Conservation (phyloP, 129 eudicot genomes). For the Daucus carota region DNA sequence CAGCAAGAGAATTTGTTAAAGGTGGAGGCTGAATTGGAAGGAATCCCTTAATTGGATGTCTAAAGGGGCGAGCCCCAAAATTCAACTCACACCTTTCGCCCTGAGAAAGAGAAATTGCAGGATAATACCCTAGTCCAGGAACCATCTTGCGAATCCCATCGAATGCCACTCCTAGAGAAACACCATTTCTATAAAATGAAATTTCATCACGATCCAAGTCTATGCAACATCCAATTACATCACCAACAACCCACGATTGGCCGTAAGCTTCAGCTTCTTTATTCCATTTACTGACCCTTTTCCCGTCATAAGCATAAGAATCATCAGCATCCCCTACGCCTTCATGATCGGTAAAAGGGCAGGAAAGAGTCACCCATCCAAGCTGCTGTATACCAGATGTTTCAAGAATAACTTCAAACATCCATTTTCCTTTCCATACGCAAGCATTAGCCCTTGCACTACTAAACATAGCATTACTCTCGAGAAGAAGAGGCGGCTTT, state of each 20-base stretch:
- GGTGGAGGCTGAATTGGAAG: slow-evolving; percentile 84
- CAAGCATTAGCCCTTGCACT: slow-evolving; percentile 88
- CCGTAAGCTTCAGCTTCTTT: slow-evolving; percentile 68
- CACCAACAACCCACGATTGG: slow-evolving; percentile 95
- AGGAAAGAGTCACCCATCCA: slow-evolving; percentile 89
- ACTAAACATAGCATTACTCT: slow-evolving; percentile 79
- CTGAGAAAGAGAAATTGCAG: slow-evolving; percentile 92
- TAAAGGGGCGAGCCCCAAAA: slow-evolving; percentile 82
- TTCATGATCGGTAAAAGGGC: slow-evolving; percentile 73
- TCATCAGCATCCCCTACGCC: slow-evolving; percentile 99
- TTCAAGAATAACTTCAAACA: slow-evolving; percentile 97
- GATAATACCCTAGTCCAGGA: slow-evolving; percentile 90
- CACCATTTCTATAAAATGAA: slow-evolving; percentile 68
- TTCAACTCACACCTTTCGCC: slow-evolving; percentile 89
- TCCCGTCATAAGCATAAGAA: slow-evolving; percentile 94
- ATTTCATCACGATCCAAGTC: slow-evolving; percentile 74
- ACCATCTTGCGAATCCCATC: slow-evolving; percentile 80
- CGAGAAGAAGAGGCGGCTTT: slow-evolving; percentile 52
- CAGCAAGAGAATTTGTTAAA: slow-evolving; percentile 31
- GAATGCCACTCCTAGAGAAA: slow-evolving; percentile 88
- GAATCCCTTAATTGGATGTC: slow-evolving; percentile 65
- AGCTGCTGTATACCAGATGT: slow-evolving; percentile 89
- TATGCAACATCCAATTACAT: slow-evolving; percentile 95
- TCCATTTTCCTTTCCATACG: slow-evolving; percentile 99
- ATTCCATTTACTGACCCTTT: slow-evolving; percentile 87